Conservation (phyloP, 768 basidiomycete species). For the Exidia glandulosa region DNA sequence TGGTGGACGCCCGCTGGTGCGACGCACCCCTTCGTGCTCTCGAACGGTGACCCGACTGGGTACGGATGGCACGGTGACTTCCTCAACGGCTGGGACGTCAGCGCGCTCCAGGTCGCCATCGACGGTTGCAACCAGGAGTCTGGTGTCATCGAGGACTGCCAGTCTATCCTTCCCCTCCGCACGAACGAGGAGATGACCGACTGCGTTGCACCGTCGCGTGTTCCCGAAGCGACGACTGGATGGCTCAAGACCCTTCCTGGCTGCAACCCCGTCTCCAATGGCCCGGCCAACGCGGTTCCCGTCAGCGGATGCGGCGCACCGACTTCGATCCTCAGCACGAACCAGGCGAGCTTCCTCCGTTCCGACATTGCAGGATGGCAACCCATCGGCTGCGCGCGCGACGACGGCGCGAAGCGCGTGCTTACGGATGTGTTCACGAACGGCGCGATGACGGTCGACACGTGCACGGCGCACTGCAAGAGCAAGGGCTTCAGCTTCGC, state of each 20-base stretch:
- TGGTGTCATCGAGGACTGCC: constrained; percentile 13
- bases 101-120: constrained; percentile 9
- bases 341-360: constrained; percentile 1
- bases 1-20: neutral
- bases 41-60: constrained; percentile 1
- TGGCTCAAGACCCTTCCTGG: constrained; percentile 9
- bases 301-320: neutral
- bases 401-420: neutral
- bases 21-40: constrained; percentile 1
- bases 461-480: constrained; percentile 19
- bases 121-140: constrained; percentile 11
- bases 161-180: constrained; percentile 11
- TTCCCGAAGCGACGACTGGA: constrained; percentile 10
- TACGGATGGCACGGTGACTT: neutral
- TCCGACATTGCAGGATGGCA: constrained; percentile 1
- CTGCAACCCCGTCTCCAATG: constrained; percentile 12
- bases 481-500: constrained; percentile 19
- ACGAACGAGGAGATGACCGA: neutral
- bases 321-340: neutral
- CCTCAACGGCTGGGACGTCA: constrained; percentile 12
- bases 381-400: constrained; percentile 5
- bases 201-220: constrained; percentile 9
- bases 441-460: constrained; percentile 18
- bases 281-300: constrained; percentile 1
- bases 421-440: neutral